Percentiles rank a stretch among this genome's conserved stretches.
Evolutionary conservation across 1,284 basidiomycete genomes (phyloP).

Genomic region (Melampsora larici-populina): DNA sequence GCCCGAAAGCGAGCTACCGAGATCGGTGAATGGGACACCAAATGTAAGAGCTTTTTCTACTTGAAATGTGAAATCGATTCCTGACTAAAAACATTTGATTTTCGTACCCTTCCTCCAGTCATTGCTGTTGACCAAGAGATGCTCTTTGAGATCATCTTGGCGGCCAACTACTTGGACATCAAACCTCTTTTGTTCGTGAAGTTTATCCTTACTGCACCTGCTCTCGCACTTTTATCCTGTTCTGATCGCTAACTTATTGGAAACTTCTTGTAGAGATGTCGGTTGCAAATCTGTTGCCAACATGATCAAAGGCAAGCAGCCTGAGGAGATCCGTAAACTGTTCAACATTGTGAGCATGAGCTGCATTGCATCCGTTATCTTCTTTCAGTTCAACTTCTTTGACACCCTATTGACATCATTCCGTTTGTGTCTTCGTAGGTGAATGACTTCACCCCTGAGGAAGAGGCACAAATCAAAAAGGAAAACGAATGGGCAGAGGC

Average conservation of each 20-base stretch:
- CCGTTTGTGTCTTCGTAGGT: constrained; percentile 50
- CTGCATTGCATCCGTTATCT: constrained; percentile 12
- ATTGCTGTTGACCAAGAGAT: constrained; percentile 60
- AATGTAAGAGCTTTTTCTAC: constrained; percentile 58
- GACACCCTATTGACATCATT: background rate
- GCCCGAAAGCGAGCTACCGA: constrained; percentile 91
- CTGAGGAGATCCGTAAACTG: constrained; percentile 90
- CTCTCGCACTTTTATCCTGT: background rate
- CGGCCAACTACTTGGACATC: constrained; percentile 99
- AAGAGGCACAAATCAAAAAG: constrained; percentile 99
- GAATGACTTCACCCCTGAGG: constrained; percentile 98
- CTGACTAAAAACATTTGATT: background rate
- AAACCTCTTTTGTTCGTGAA: constrained; percentile 84
- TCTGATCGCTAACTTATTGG: background rate
- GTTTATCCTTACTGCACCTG: background rate
- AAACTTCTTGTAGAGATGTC: constrained; percentile 68
- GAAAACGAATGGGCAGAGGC: constrained; percentile 76
- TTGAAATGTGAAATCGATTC: constrained; percentile 52
- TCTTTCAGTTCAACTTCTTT: background rate
- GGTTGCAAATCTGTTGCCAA: constrained; percentile 99
- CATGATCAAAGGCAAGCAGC: constrained; percentile 99
- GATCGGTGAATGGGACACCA: constrained; percentile 98
- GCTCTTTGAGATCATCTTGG: constrained; percentile 96
- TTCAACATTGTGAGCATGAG: constrained; percentile 64
- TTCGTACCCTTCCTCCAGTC: constrained; percentile 4